Evolutionary conservation across 2,329 filamentous ascomycete genomes (phyloP).

Genomic region (Zasmidium angulare): DNA sequence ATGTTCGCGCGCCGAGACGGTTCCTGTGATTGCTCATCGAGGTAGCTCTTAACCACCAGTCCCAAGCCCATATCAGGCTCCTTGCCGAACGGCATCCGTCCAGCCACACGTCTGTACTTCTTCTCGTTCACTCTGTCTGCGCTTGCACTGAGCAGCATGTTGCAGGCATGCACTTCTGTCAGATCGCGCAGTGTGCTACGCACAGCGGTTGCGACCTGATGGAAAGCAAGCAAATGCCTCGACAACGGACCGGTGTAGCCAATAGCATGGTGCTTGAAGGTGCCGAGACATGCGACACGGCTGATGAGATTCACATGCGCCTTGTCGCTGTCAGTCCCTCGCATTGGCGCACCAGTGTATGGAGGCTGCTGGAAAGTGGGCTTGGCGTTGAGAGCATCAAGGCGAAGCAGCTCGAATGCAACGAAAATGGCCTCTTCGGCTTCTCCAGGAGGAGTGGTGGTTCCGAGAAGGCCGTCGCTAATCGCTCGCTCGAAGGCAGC

Average conservation of each 20-base stretch:
- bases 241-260: slow-evolving; percentile 94
- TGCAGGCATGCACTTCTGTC: slow-evolving; percentile 76
- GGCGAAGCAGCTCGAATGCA: slow-evolving; percentile 79
- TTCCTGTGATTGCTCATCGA: slow-evolving; percentile 66
- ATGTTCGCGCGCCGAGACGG: slow-evolving; percentile 53
- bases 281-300: slow-evolving; percentile 78
- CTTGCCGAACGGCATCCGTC: slow-evolving; percentile 65
- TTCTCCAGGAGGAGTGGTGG: slow-evolving; percentile 50
- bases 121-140: slow-evolving; percentile 60
- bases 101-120: slow-evolving; percentile 62
- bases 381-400: slow-evolving; percentile 73
- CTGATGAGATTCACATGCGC: slow-evolving; percentile 78
- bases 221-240: slow-evolving; percentile 83
- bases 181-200: slow-evolving; percentile 78
- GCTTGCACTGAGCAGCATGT: slow-evolving; percentile 78
- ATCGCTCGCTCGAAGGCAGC: slow-evolving; percentile 44
- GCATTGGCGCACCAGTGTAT: slow-evolving; percentile 59
- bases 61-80: slow-evolving; percentile 74
- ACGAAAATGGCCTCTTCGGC: slow-evolving; percentile 78
- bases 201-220: slow-evolving; percentile 77
- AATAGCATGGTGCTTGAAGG: slow-evolving; percentile 76
- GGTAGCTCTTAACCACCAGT: slow-evolving; percentile 76
- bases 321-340: slow-evolving; percentile 68
- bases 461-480: slow-evolving; percentile 48
- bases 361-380: slow-evolving; percentile 55